Evolutionary conservation across 164 flowering plant genomes (phyloP), one percentile per base, ranked within the genome.

Genomic region (Nelumbo lutea): DNA sequence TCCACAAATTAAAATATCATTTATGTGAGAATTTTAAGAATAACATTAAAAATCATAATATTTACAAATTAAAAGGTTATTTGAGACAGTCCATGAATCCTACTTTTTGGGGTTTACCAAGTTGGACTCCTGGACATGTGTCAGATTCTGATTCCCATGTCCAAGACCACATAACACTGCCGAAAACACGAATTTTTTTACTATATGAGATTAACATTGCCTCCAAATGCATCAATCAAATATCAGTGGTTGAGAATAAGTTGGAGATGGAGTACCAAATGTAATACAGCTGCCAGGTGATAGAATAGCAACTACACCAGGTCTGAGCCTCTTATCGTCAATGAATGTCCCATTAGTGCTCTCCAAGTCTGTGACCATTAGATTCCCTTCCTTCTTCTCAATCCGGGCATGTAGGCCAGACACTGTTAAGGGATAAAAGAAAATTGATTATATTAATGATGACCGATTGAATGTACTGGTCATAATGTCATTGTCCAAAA

Each of bases 261-360:
- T 46, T 13, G 6, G 13, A 42, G 56, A 41, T 40, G 11, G 6
- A 27, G 10, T 83, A 93, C 98, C 98, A 71, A 93, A 93, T 45
- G 84, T 86, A 47, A 93, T 68, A 48, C 67, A 59, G 67, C 83
- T 88, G 73, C 96, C 98, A 52, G 96, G 82, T 6, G 79, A 59
- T 55, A 76, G 82, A 61, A 72, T 40, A 9, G 86, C 80, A 68
- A 68, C 78, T 15, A 67, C 82, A 64, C 96, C 96, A 27, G 96
- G 90, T 51, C 42, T 77, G 27, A 89, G 86, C 70, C 82, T 76
- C 66, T 76, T 85, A 1, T 84, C 89, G 70, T 82, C 77, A 52
- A 93, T 79, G 72, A 83, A 93, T 62, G 96, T 93, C 41, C 98
- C 96, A 70, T 93, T 89, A 45, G 98, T 93, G 80, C 98, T 93